Percentiles rank a stretch among this genome's conserved stretches.
phyloP scores from a whole-genome alignment of 805 yeast genomes.

The Hanseniaspora lindneri region DNA sequence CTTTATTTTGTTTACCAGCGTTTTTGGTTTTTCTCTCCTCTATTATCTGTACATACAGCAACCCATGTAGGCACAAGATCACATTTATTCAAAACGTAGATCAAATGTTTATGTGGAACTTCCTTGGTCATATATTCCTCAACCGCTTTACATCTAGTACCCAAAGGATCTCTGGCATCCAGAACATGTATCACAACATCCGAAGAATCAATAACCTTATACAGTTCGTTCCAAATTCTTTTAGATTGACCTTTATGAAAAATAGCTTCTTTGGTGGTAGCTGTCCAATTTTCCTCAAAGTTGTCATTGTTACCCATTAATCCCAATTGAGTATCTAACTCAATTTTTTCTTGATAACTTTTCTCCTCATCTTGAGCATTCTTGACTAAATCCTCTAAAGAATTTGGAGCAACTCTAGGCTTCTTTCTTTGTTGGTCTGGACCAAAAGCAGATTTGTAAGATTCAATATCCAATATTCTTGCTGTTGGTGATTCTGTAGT shows the following conservation, averaged over 20 bases:
- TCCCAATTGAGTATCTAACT: conserved; percentile 63
- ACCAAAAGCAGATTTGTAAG: conserved; percentile 72
- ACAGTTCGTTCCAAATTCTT: conserved; percentile 95
- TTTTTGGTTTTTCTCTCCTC: not conserved
- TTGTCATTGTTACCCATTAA: conserved; percentile 56
- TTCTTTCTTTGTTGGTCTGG: conserved; percentile 90
- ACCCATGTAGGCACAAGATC: conserved; percentile 99
- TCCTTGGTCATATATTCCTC: conserved; percentile 88
- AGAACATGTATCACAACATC: conserved; percentile 93
- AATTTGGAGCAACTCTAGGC: conserved; percentile 68
- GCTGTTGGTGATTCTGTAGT: conserved; percentile 64
- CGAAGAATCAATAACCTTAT: conserved; percentile 93
- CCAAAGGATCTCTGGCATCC: conserved; percentile 95
- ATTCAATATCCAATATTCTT: conserved; percentile 78
- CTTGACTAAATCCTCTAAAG: conserved; percentile 65
- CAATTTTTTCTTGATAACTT: conserved; percentile 60
- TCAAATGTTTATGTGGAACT: conserved; percentile 91
- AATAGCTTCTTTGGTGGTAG: conserved; percentile 88
- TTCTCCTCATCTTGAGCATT: conserved; percentile 45
- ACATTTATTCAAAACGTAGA: conserved; percentile 90
- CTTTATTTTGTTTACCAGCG: not conserved
- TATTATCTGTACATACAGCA: conserved; percentile 64
- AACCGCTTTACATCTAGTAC: conserved; percentile 87
- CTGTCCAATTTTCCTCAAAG: conserved; percentile 66
- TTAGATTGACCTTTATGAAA: conserved; percentile 95